Conservation (phyloP, 1,139 yeast species). For the Geotrichum citri-aurantii region DNA sequence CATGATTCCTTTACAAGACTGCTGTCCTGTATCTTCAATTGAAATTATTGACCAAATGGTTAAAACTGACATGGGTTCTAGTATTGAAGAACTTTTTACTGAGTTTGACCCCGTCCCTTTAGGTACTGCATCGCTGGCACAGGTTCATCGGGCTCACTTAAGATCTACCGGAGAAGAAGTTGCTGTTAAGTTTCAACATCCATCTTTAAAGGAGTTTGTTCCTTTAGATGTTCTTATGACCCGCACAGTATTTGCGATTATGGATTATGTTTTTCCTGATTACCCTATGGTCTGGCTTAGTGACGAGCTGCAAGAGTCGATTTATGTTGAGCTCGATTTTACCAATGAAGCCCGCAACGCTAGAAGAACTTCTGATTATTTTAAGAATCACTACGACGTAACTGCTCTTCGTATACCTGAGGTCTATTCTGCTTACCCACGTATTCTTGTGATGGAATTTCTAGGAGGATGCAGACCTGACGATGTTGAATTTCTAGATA, state of each 20-base stretch:
- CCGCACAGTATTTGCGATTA: constrained; percentile 62
- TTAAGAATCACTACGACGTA: constrained; percentile 46
- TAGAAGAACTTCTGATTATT: constrained; percentile 57
- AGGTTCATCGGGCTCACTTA: constrained; percentile 77
- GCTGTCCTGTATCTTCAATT: constrained; percentile 75
- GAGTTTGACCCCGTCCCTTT: constrained; percentile 70
- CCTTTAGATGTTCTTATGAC: constrained; percentile 85
- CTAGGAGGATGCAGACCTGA: constrained; percentile 80
- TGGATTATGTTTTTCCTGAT: constrained; percentile 81
- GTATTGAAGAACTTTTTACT: constrained; percentile 58
- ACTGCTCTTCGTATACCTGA: constrained; percentile 81
- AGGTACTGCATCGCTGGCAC: constrained; percentile 95
- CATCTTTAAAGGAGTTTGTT: constrained; percentile 77
- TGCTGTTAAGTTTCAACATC: constrained; percentile 95
- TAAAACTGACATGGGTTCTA: constrained; percentile 54
- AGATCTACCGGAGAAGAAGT: constrained; percentile 61
- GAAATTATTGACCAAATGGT: constrained; percentile 68
- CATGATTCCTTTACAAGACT: constrained; percentile 88
- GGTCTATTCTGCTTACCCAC: constrained; percentile 56
- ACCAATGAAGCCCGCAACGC: constrained; percentile 83
- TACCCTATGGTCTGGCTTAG: constrained; percentile 92
- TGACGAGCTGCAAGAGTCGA: constrained; percentile 81
- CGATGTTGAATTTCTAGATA: constrained; percentile 57
- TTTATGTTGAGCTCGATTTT: constrained; percentile 84
- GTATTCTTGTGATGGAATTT: constrained; percentile 84